Conservation (phyloP, 257 asterid species). For the Avicennia marina region DNA sequence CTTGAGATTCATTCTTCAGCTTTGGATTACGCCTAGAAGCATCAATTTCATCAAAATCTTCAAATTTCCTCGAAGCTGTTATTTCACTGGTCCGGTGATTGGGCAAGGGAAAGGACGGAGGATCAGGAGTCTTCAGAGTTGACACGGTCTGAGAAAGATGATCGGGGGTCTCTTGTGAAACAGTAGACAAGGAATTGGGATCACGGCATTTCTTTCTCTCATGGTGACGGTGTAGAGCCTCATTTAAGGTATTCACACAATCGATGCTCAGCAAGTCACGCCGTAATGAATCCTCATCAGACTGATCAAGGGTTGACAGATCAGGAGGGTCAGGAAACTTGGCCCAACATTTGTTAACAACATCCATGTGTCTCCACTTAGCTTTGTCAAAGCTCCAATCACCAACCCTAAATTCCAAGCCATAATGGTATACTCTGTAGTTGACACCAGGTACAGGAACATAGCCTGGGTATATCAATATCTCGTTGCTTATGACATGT, state of each 20-base stretch:
- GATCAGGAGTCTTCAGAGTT: background rate
- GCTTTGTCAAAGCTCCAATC: constrained; percentile 96
- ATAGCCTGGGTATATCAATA: constrained; percentile 89
- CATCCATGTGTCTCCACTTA: constrained; percentile 67
- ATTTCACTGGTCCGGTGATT: constrained; percentile 22
- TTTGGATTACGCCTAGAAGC: constrained; percentile 11
- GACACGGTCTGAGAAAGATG: too few relatives aligned
- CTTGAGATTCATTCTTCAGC: constrained; percentile 32
- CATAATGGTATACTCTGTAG: constrained; percentile 83
- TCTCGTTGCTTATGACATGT: constrained; percentile 63
- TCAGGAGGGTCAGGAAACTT: constrained; percentile 84
- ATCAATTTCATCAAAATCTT: constrained; percentile 25
- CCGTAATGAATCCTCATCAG: constrained; percentile 39
- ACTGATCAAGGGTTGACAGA: constrained; percentile 52
- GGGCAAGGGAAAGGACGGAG: constrained; percentile 16
- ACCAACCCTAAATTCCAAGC: constrained; percentile 79
- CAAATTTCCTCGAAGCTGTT: constrained; percentile 29
- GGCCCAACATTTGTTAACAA: constrained; percentile 73
- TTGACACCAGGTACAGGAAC: constrained; percentile 66
- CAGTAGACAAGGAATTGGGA: constrained; percentile 29
- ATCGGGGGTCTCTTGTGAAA: constrained; percentile 8
- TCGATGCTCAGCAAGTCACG: constrained; percentile 92
- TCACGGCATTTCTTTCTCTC: constrained; percentile 49
- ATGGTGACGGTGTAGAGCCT: constrained; percentile 62
- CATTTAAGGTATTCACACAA: constrained; percentile 58